Conservation (phyloP, 129 eudicot species). For the Tanacetum coccineum region DNA sequence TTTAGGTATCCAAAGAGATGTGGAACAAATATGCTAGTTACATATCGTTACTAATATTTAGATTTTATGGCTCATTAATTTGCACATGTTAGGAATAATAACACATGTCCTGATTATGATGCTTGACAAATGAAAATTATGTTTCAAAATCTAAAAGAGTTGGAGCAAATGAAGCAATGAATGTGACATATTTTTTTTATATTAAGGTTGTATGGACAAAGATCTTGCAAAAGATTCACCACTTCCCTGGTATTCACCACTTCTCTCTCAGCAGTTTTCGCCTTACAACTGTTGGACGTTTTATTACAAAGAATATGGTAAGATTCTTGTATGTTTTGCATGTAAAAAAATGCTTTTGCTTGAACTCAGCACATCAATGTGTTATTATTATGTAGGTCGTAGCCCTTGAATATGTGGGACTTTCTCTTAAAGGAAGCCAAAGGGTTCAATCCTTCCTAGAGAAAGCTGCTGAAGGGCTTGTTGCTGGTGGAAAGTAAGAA, state of each 20-base stretch:
- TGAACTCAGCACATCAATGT: neutral
- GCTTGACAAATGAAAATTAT: no score
- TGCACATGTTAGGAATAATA: no score
- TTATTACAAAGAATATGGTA: slow-evolving; percentile 82
- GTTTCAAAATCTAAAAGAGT: no score
- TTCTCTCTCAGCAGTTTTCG: slow-evolving; percentile 77
- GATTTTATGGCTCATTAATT: no score
- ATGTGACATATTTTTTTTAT: neutral
- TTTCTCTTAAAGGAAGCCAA: slow-evolving; percentile 94
- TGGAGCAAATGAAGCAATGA: no score
- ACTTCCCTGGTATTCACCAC: slow-evolving; percentile 66
- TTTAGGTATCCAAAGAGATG: no score
- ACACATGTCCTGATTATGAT: no score
- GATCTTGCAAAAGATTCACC: slow-evolving; percentile 72
- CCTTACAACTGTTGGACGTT: slow-evolving; percentile 80
- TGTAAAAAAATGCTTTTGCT: neutral
- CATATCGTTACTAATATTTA: no score
- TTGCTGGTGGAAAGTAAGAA: no score
- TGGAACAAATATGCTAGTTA: no score
- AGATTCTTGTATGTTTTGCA: slow-evolving; percentile 14
- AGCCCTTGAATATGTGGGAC: slow-evolving; percentile 64
- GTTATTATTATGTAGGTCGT: slow-evolving; percentile 41
- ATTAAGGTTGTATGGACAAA: slow-evolving; percentile 63
- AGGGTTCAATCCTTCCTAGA: slow-evolving; percentile 90
- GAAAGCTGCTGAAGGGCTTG: no score